Base-by-base conservation (phyloP, 345 rosid species). In the Salix caprea region DNA sequence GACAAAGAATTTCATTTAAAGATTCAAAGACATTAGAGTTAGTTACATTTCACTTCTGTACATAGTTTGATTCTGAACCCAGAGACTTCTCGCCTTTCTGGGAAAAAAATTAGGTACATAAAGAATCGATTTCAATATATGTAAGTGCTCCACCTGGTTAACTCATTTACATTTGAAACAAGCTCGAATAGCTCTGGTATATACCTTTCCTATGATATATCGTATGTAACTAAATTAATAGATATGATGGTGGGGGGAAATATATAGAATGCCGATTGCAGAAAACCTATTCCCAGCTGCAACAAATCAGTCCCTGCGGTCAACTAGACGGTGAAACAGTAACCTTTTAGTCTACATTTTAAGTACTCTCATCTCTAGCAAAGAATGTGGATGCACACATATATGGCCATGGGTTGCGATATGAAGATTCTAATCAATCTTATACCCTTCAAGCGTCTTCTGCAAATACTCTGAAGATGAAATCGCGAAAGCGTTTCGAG, bases 401-500 rank as follows among this genome's bases (percentile, higher is more conserved):
- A 67, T 80, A 78, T 54, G 74, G 80, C 79, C 73, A 68, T 52
- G 2, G 48, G 48, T 30, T 64, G 82, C 77, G 15, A 74, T 71
- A 52, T 42, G 77, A 78, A 82, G 70, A 74, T 46, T 68, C 26
- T 52, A 26, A 70, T 79, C 40, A 74, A 67, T 56, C 58, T 34
- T 67, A 71, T 76, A 44, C 32, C 65, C 39, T 70, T 91, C 87
- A 93, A 56, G 89, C 77, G 82, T 92, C 98, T 73, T 96, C 97
- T 77, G 88, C 90, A 75, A 96, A 93, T 69, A 88, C 85, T 91
- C 84, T 89, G 82, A 88, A 87, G 66, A 96, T 88, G 77, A 94
- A 96, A 84, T 96, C 98, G 9, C 96, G 87, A 77, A 96, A 96
- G 44, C 99, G 97, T 81, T 77, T 90, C 0, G 98, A 90, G 81